phyloP scores from a whole-genome alignment of 2,329 filamentous ascomycete species.

The Hypoxylon sp. region DNA sequence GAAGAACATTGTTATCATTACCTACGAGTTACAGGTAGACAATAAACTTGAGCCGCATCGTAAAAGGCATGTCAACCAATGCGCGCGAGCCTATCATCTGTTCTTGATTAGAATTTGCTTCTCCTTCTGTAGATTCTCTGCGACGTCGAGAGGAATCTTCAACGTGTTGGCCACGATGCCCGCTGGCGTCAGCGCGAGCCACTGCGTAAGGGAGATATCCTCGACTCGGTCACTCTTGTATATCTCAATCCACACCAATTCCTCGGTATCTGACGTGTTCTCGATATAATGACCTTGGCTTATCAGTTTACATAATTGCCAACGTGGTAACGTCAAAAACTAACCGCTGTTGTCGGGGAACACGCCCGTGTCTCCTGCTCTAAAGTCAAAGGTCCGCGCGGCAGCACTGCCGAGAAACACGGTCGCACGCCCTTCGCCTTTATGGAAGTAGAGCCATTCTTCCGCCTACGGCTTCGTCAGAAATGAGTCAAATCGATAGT shows the following conservation, averaged over 20 bases:
- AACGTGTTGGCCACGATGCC: conserved; percentile 72
- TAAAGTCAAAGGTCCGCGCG: conserved; percentile 76
- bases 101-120: conserved; percentile 68
- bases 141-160: conserved; percentile 69
- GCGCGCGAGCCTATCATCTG: conserved; percentile 14
- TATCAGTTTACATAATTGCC: conserved; percentile 6
- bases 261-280: conserved; percentile 73
- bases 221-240: conserved; percentile 76
- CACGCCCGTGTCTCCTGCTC: conserved; percentile 74
- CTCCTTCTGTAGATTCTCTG: conserved; percentile 71
- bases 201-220: conserved; percentile 76
- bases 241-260: conserved; percentile 76
- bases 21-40: too few species aligned
- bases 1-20: too few species aligned
- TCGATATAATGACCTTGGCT: conserved; percentile 73
- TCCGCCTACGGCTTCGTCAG: conserved; percentile 62
- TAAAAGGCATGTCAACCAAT: background rate
- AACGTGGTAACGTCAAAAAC: conserved; percentile 33
- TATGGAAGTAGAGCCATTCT: conserved; percentile 79
- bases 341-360: conserved; percentile 74
- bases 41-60: background rate
- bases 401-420: conserved; percentile 73
- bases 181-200: conserved; percentile 75
- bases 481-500: background rate
- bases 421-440: conserved; percentile 71